phyloP scores from a whole-genome alignment of 441 rosid genomes.

The Adansonia grandidieri region DNA sequence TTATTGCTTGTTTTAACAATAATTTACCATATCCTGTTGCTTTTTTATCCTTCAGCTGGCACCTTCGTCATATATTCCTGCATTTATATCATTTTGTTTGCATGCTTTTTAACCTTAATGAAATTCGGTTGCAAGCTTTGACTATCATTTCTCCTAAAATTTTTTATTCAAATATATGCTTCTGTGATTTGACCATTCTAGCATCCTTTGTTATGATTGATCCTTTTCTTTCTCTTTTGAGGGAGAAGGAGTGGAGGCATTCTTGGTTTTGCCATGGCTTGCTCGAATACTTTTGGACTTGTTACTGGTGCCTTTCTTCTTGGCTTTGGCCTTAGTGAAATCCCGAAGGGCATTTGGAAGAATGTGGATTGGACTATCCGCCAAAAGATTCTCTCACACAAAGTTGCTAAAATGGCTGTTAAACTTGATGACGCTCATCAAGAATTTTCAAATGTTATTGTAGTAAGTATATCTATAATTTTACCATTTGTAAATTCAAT shows the following conservation, averaged over 20 bases:
- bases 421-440: slow-evolving; percentile 83
- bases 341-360: slow-evolving; percentile 76
- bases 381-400: slow-evolving; percentile 79
- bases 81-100: slow-evolving; percentile 7
- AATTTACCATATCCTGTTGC: neutral
- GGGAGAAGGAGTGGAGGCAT: slow-evolving; percentile 49
- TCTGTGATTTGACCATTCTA: slow-evolving; percentile 6
- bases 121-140: neutral
- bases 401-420: slow-evolving; percentile 84
- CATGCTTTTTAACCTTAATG: neutral
- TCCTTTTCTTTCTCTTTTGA: neutral
- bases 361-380: slow-evolving; percentile 69
- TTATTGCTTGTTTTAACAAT: neutral
- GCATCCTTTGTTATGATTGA: slow-evolving; percentile 6
- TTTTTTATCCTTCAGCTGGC: neutral
- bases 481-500: neutral
- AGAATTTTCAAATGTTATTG: slow-evolving; percentile 80
- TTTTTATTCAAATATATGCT: slow-evolving; percentile 12
- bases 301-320: slow-evolving; percentile 89
- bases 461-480: slow-evolving; percentile 49
- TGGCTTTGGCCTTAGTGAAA: slow-evolving; percentile 86
- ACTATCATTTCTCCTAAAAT: neutral
- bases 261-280: slow-evolving; percentile 84
- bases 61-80: neutral
- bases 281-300: slow-evolving; percentile 88